Percentiles rank a stretch among this genome's conserved stretches.
Evolutionary conservation across 2,329 filamentous ascomycete genomes (phyloP).

Genomic region (Fusarium liriodendri): DNA sequence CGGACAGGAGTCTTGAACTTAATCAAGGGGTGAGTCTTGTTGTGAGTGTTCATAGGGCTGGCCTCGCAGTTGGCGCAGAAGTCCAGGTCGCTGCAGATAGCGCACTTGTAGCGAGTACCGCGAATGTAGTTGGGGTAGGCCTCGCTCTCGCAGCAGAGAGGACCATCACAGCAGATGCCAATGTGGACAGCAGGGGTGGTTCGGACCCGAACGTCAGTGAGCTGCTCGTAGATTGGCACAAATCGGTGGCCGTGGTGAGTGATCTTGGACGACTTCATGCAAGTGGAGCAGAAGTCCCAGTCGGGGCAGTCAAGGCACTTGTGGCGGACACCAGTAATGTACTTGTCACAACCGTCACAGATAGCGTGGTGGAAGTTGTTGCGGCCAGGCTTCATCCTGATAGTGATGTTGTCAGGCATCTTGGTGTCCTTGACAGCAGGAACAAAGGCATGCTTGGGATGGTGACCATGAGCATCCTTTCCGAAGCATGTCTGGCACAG

Average conservation of each 20-base stretch:
- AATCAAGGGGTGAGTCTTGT: slow-evolving; percentile 95
- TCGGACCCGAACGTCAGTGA: slow-evolving; percentile 49
- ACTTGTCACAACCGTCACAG: slow-evolving; percentile 93
- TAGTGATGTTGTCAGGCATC: slow-evolving; percentile 70
- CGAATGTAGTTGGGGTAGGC: slow-evolving; percentile 77
- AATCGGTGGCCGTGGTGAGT: slow-evolving; percentile 90
- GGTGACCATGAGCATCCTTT: slow-evolving; percentile 84
- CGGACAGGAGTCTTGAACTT: slow-evolving; percentile 96
- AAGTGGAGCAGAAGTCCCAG: slow-evolving; percentile 92
- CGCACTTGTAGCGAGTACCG: slow-evolving; percentile 95
- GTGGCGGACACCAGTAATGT: slow-evolving; percentile 89
- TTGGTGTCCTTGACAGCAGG: slow-evolving; percentile 72
- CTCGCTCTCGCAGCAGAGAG: slow-evolving; percentile 75
- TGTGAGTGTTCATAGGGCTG: slow-evolving; percentile 84
- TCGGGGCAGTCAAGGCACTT: slow-evolving; percentile 98
- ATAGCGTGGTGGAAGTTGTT: slow-evolving; percentile 87
- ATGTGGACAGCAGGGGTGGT: slow-evolving; percentile 67
- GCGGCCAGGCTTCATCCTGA: slow-evolving; percentile 81
- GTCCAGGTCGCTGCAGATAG: slow-evolving; percentile 93
- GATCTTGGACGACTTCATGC: slow-evolving; percentile 73
- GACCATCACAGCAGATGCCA: slow-evolving; percentile 95
- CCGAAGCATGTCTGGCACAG: slow-evolving; percentile 87
- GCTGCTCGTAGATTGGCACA: slow-evolving; percentile 83
- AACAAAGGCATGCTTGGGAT: slow-evolving; percentile 85
- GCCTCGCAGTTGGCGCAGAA: slow-evolving; percentile 97